These are phyloP conservation scores for Globisporangium nodosum DNA, from an alignment of 352 stramenopile genomes.

Conservation along the genomic window DNA sequence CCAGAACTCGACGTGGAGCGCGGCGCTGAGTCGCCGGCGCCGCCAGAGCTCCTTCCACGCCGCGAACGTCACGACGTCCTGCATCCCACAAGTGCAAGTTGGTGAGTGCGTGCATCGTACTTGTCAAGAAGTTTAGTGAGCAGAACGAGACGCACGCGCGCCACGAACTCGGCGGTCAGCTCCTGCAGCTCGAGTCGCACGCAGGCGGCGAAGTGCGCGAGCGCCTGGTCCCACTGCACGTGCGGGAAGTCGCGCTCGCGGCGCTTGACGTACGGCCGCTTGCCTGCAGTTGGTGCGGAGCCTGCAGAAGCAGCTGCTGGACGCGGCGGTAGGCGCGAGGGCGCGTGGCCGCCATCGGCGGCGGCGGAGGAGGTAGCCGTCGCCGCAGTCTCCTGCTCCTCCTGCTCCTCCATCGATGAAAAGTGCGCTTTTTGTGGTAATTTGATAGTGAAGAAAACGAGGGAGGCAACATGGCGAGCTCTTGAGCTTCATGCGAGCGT, in stretches of 20 bases:
- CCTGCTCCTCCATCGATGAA: no score
- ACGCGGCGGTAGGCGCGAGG: background rate
- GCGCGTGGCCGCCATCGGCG: no score
- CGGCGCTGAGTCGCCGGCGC: slow-evolving; percentile 33
- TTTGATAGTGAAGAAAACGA: background rate
- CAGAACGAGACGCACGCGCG: slow-evolving; percentile 12
- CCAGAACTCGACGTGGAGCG: slow-evolving; percentile 77
- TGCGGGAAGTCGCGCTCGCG: slow-evolving; percentile 5
- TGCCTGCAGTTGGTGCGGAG: background rate
- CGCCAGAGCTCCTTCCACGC: slow-evolving; percentile 50
- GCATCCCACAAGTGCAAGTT: background rate
- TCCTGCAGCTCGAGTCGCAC: slow-evolving; percentile 32
- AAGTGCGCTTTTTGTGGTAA: no score
- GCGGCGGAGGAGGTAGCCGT: background rate
- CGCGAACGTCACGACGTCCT: slow-evolving; percentile 28
- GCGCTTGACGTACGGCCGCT: slow-evolving; percentile 19
- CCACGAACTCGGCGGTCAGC: slow-evolving; percentile 30
- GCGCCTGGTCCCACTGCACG: slow-evolving; percentile 27
- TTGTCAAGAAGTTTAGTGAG: no score
- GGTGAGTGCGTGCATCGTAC: background rate
- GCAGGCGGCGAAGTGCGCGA: slow-evolving; percentile 33
- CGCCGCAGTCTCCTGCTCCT: no score
- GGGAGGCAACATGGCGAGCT: background rate
- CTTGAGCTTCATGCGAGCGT: background rate
- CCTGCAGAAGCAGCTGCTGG: background rate